These are phyloP conservation scores for Yamadazyma buinensis DNA, from an alignment of 1,139 yeast genomes.

Conservation along the genomic window DNA sequence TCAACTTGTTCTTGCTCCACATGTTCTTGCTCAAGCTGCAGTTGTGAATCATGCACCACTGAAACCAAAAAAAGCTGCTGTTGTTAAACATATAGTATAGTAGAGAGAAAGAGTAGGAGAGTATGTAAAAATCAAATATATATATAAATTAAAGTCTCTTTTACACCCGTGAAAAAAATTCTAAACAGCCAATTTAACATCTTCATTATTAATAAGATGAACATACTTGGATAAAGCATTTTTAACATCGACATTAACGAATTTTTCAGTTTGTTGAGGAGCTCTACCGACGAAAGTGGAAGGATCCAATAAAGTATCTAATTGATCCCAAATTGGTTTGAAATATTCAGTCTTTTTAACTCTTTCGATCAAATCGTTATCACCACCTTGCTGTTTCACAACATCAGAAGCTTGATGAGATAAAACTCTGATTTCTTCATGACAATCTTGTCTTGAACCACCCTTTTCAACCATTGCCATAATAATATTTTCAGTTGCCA, in stretches of 20 bases:
- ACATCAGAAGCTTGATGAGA: conserved; percentile 98
- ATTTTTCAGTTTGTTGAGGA: conserved; percentile 95
- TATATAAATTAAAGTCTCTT: too few species aligned
- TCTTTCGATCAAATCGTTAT: conserved; percentile 92
- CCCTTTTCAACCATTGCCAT: conserved; percentile 99
- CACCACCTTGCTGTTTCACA: conserved; percentile 98
- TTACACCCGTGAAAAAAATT: too few species aligned
- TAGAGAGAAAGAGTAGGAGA: too few species aligned
- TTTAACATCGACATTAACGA: conserved; percentile 78
- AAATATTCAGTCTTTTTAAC: conserved; percentile 77
- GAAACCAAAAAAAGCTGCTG: too few species aligned
- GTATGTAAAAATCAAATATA: too few species aligned
- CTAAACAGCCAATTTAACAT: conserved; percentile 49
- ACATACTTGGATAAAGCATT: conserved; percentile 73
- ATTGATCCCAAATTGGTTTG: conserved; percentile 82
- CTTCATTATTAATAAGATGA: conserved; percentile 56
- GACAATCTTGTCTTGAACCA: conserved; percentile 97
- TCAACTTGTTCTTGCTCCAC: too few species aligned
- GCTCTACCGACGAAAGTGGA: conserved; percentile 97
- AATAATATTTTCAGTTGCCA: conserved; percentile 98
- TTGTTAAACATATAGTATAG: too few species aligned
- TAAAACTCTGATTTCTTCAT: conserved; percentile 93
- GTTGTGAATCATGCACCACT: too few species aligned
- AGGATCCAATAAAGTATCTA: conserved; percentile 82
- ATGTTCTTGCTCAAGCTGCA: too few species aligned